Base-by-base conservation (phyloP, 1,284 basidiomycete species). In the Ceratobasidium theobromae region DNA sequence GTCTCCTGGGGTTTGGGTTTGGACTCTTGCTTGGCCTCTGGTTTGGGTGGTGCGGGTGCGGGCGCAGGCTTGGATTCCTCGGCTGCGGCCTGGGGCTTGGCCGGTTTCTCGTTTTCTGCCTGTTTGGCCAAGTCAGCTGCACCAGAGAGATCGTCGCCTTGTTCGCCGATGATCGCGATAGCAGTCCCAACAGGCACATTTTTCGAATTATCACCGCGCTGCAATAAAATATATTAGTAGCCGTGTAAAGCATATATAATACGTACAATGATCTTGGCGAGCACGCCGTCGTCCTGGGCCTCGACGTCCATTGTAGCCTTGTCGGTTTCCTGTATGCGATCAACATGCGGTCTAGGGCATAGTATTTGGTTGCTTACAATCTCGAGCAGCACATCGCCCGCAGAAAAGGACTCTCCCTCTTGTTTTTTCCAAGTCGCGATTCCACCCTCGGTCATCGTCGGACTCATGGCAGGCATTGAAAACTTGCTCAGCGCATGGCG, bases 301-400 rank as follows among this genome's bases (percentile, higher is more conserved):
- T 99, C 96, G n/a, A 99, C 95, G 74, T 99, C 96, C 74, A 99
- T 98, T 1, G 95, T 97, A 12, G 96, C 96, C 80, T 98, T 98
- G 84, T 98, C 96, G 40, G 95, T 98, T 84, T 98, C 96, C 95
- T 97, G 75, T 35, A 38, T 12, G 48, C 69, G 58, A 65, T 60
- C 38, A 66, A 21, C 65, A 40, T 66, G 45, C 12, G 43, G 9
- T 45, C 41, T 35, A 23, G 40, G 45, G 25, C 35, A 55, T 49
- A 62, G 21, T 38, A 18, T 18, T 9, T 58, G 40, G 53, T 28
- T 41, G 78, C 88, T 75, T 70, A 95, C 94, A 75, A 99, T 79
- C 72, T 81, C 79, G 55, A 81, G 74, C 43, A 81, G 69, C 52
- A 86, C 83, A 72, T 86, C 84, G 49, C 84, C 84, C 9, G 82